Evolutionary conservation across 2,329 filamentous ascomycete genomes (phyloP), one percentile per base, ranked within the genome.

Genomic region (Colletotrichum australisinense): DNA sequence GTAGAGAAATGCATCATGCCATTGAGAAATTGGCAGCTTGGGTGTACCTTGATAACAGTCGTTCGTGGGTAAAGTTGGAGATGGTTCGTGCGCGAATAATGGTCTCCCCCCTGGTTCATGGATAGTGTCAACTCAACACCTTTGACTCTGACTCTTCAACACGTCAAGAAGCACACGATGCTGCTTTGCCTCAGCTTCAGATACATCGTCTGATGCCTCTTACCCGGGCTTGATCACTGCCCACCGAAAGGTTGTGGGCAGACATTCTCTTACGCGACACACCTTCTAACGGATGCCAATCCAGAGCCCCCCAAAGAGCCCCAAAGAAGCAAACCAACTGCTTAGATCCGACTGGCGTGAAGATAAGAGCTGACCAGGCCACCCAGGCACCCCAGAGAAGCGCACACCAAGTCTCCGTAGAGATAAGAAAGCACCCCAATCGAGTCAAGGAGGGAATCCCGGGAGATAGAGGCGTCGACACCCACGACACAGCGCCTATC

Each of bases 391-490:
- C 42, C 8, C 42, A 49, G 42, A 49, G 46, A 16, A 32, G 16
- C 42, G 52, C 66, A 59, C 14, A 55, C 32, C 66, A 22, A 56
- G 28, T 16, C 53, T 32, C 60, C 26, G 56, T 49, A 71, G 60
- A 73, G 71, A 73, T 73, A 73, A 73, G 71, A 49, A 62, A 32
- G 30, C 28, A 26, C 24, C 53, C 70, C 60, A 70, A 62, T 60
- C 46, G 28, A 66, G 67, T 42, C 55, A 52, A 69, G 53, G 22
- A 32, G 24, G 46, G 38, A 30, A 30, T 49, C 65, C 62, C 24
- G 28, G 35, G 58, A 72, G 64, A 63, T 63, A 58, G 52, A 26
- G n/a, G 49, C 62, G 46, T 24, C 59, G 58, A 67, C 65, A 58
- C 22, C 38, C 14, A n/a, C 67, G 28, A 53, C 55, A n/a, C 16